These are phyloP conservation scores for Diaporthe humulicola DNA, from an alignment of 2,329 filamentous ascomycete species.

Conservation along the genomic window DNA sequence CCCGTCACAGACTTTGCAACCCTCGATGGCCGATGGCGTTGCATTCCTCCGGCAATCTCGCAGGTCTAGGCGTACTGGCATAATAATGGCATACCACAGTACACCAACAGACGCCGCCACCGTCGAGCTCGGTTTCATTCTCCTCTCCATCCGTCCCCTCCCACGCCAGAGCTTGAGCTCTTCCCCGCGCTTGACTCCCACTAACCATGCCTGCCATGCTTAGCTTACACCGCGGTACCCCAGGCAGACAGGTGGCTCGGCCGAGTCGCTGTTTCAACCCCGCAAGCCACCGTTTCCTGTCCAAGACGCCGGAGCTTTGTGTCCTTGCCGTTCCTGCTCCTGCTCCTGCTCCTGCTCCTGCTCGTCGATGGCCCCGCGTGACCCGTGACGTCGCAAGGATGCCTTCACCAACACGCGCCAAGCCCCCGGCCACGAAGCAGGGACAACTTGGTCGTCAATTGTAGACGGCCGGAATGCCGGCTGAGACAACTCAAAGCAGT, in stretches of 20 bases:
- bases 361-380: not conserved
- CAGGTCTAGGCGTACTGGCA: not conserved
- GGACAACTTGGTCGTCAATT: too few relatives aligned
- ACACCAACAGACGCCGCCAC: not conserved
- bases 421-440: not conserved
- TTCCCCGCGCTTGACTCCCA: conserved; percentile 13
- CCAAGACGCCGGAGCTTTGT: not conserved
- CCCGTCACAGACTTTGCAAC: conserved; percentile 4
- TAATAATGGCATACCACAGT: too few relatives aligned
- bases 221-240: not conserved
- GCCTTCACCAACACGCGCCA: not conserved
- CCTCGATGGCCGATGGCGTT: conserved; percentile 21
- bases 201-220: too few relatives aligned
- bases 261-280: conserved; percentile 24
- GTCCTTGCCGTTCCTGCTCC: not conserved
- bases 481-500: not conserved
- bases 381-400: not conserved
- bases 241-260: conserved; percentile 9
- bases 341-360: not conserved
- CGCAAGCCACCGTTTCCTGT: not conserved
- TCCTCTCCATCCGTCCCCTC: not conserved
- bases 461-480: not conserved
- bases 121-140: not conserved
- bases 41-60: conserved; percentile 6
- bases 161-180: not conserved